These are phyloP conservation scores for Beauveria australis DNA, from an alignment of 2,329 filamentous ascomycete genomes.

Conservation along the genomic window DNA sequence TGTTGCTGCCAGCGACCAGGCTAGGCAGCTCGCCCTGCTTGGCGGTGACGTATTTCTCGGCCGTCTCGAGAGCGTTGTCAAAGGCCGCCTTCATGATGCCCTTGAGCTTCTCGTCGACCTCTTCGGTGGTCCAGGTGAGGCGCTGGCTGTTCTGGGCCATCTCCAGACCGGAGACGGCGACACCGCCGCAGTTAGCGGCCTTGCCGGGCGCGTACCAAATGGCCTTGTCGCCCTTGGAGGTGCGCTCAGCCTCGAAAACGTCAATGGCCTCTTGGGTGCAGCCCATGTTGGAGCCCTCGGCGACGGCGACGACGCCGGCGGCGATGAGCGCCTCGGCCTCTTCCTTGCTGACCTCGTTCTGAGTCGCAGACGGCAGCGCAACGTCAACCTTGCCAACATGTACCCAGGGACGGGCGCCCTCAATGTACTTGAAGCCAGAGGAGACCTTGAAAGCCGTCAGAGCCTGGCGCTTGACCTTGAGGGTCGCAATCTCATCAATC, in stretches of 20 bases:
- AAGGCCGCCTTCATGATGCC: constrained; percentile 93
- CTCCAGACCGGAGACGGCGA: constrained; percentile 93
- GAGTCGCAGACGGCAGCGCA: constrained; percentile 85
- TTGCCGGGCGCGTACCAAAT: constrained; percentile 98
- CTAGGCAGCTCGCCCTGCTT: constrained; percentile 79
- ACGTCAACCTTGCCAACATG: constrained; percentile 87
- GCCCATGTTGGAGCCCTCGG: constrained; percentile 98
- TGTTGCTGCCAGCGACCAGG: constrained; percentile 89
- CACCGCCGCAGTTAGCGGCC: constrained; percentile 95
- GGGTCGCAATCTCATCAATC: constrained; percentile 65
- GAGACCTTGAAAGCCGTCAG: constrained; percentile 62
- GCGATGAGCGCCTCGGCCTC: constrained; percentile 78
- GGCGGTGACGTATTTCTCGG: constrained; percentile 75
- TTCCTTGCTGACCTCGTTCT: constrained; percentile 92
- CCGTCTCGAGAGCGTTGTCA: constrained; percentile 78
- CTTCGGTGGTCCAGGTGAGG: constrained; percentile 75
- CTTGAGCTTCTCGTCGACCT: constrained; percentile 88
- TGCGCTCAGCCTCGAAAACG: constrained; percentile 74
- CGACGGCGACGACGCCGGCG: constrained; percentile 73
- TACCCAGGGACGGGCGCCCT: constrained; percentile 81
- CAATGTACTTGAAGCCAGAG: constrained; percentile 71
- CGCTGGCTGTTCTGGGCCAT: constrained; percentile 97
- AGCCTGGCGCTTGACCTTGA: constrained; percentile 82
- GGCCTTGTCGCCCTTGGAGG: constrained; percentile 56
- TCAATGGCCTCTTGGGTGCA: constrained; percentile 95